phyloP scores from a whole-genome alignment of 2,329 filamentous ascomycete species.

The Helminthosporium solani region DNA sequence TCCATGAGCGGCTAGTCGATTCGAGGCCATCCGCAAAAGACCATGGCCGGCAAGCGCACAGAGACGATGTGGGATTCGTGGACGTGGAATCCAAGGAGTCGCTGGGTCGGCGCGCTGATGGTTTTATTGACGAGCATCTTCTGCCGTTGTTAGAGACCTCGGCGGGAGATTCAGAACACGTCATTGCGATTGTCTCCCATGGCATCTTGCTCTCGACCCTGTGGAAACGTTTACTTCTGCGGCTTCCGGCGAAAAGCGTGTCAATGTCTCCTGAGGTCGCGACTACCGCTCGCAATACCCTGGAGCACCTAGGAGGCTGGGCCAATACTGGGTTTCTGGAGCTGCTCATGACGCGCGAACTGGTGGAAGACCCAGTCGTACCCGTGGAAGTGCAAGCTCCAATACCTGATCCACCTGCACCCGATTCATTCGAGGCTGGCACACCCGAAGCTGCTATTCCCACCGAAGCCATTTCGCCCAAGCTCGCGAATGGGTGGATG shows the following conservation, averaged over 20 bases:
- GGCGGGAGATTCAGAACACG: slow-evolving; percentile 28
- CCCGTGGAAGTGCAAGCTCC: background rate
- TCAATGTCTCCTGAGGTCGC: slow-evolving; percentile 47
- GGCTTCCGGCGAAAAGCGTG: slow-evolving; percentile 53
- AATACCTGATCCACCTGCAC: slow-evolving; percentile 1
- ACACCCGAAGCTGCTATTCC: too few relatives aligned
- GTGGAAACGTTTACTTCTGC: slow-evolving; percentile 61
- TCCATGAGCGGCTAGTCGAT: slow-evolving; percentile 44
- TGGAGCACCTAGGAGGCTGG: slow-evolving; percentile 61
- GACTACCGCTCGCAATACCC: slow-evolving; percentile 41
- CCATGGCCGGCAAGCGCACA: slow-evolving; percentile 42
- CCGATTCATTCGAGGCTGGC: background rate
- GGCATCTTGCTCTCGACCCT: slow-evolving; percentile 75
- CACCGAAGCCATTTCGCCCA: background rate
- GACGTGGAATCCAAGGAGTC: slow-evolving; percentile 68
- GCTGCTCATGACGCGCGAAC: slow-evolving; percentile 35
- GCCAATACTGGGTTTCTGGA: slow-evolving; percentile 66
- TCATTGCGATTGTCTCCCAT: slow-evolving; percentile 74
- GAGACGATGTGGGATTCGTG: slow-evolving; percentile 47
- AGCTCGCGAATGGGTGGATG: slow-evolving; percentile 43
- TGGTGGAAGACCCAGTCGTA: background rate
- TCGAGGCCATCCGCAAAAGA: slow-evolving; percentile 41
- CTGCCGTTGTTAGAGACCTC: slow-evolving; percentile 54
- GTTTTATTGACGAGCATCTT: slow-evolving; percentile 67
- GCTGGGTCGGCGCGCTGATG: slow-evolving; percentile 64